Evolutionary conservation across 2,329 filamentous ascomycete genomes (phyloP).

Genomic region (Beauveria caledonica): DNA sequence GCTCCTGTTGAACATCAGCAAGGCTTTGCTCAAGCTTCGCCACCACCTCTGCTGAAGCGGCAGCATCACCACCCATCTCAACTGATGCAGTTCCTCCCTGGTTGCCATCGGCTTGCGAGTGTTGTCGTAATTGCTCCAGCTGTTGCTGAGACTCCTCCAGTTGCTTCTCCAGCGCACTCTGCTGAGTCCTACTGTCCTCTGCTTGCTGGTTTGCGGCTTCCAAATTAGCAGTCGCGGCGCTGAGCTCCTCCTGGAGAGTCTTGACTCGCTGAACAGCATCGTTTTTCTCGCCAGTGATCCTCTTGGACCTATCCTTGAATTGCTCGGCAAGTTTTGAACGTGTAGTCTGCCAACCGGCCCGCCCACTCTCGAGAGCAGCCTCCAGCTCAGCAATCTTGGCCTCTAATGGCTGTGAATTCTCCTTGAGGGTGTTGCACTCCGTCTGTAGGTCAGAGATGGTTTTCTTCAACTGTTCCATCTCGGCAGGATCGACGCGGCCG

Average conservation of each 20-base stretch:
- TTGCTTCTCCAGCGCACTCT: slow-evolving; percentile 32
- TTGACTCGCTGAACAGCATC: slow-evolving; percentile 44
- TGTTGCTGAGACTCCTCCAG: slow-evolving; percentile 35
- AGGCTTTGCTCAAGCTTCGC: slow-evolving; percentile 43
- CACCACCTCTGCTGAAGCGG: slow-evolving; percentile 38
- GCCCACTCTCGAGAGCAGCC: slow-evolving; percentile 44
- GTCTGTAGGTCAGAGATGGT: slow-evolving; percentile 58
- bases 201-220: slow-evolving; percentile 35
- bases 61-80: slow-evolving; percentile 29
- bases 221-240: slow-evolving; percentile 45
- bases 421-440: slow-evolving; percentile 52
- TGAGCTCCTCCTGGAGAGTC: slow-evolving; percentile 42
- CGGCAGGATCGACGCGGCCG: slow-evolving; percentile 86
- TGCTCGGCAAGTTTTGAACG: slow-evolving; percentile 51
- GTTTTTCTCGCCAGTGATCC: slow-evolving; percentile 45
- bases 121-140: slow-evolving; percentile 29
- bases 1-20: slow-evolving; percentile 44
- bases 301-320: slow-evolving; percentile 52
- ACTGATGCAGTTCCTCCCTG: slow-evolving; percentile 30
- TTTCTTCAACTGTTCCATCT: slow-evolving; percentile 82
- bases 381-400: slow-evolving; percentile 46
- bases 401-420: slow-evolving; percentile 42
- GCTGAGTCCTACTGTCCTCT: slow-evolving; percentile 25
- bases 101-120: slow-evolving; percentile 20
- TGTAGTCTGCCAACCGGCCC: slow-evolving; percentile 43